phyloP scores from a whole-genome alignment of 768 basidiomycete genomes.

The Boletus subcaerulescens region DNA sequence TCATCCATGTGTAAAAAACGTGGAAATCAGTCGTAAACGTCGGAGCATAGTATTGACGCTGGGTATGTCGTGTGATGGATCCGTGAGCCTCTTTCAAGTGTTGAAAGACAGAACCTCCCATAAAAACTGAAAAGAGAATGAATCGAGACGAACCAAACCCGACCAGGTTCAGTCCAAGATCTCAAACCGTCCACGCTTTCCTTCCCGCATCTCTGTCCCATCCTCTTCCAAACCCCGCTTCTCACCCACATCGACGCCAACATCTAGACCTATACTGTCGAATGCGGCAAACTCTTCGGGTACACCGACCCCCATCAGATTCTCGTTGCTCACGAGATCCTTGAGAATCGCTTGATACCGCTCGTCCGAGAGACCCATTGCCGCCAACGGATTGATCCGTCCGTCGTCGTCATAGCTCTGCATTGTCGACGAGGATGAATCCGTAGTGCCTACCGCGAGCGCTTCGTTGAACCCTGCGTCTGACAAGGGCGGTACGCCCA shows the following conservation, averaged over 20 bases:
- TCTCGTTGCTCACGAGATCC: conserved; percentile 66
- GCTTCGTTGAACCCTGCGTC: conserved; percentile 55
- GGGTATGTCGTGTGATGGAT: not conserved
- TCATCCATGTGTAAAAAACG: too few species aligned
- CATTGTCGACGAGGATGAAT: conserved; percentile 28
- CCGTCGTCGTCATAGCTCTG: conserved; percentile 38
- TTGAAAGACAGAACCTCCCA: not conserved
- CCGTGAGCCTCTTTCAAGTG: not conserved
- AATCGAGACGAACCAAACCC: not conserved
- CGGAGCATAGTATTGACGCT: not conserved
- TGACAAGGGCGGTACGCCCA: conserved; percentile 62
- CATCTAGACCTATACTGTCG: conserved; percentile 12
- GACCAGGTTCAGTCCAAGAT: conserved; percentile 45
- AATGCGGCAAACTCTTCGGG: conserved; percentile 23
- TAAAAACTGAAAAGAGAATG: not conserved
- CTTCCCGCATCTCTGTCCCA: conserved; percentile 39
- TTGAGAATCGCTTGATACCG: conserved; percentile 80
- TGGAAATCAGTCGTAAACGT: too few species aligned
- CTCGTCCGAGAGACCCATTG: conserved; percentile 86
- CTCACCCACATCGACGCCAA: conserved; percentile 25
- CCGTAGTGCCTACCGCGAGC: conserved; percentile 40
- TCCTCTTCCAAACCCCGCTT: conserved; percentile 39
- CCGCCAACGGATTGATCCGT: conserved; percentile 78
- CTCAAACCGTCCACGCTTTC: conserved; percentile 61
- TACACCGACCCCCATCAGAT: conserved; percentile 44